These are phyloP conservation scores for Poronia punctata DNA, from an alignment of 495 filamentous ascomycete genomes.

Conservation along the genomic window DNA sequence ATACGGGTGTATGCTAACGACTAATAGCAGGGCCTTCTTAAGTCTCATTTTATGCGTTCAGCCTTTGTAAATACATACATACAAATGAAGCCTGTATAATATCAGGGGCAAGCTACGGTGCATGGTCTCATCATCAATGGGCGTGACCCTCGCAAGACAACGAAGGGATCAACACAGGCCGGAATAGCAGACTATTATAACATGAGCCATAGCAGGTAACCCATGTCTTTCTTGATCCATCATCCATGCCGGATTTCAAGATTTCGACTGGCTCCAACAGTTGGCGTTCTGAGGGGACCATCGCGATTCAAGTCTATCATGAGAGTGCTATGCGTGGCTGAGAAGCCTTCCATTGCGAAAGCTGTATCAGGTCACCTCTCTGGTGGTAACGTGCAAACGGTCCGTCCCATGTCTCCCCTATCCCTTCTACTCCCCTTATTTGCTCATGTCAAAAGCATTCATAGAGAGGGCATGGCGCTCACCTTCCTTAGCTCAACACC, in stretches of 20 bases:
- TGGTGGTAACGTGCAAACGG: slow-evolving; percentile 62
- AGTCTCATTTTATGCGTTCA: too few species aligned
- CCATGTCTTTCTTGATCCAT: slow-evolving; percentile 9
- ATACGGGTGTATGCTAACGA: too few species aligned
- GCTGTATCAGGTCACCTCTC: slow-evolving; percentile 85
- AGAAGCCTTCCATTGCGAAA: slow-evolving; percentile 94
- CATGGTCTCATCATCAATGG: too few species aligned
- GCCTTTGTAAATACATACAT: too few species aligned
- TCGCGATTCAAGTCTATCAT: slow-evolving; percentile 31
- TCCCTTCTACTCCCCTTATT: not conserved
- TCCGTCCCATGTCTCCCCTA: slow-evolving; percentile 37
- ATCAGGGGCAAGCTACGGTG: too few species aligned
- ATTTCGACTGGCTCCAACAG: slow-evolving; percentile 5
- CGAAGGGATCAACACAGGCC: too few species aligned
- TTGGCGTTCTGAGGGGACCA: not conserved
- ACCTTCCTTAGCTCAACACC: slow-evolving; percentile 38
- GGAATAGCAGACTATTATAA: too few species aligned
- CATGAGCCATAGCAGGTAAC: too few species aligned
- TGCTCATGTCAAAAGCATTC: slow-evolving; percentile 8
- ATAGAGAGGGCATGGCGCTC: too few species aligned
- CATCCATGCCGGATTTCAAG: slow-evolving; percentile 7
- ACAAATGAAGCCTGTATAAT: too few species aligned
- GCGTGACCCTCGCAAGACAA: too few species aligned
- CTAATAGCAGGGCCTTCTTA: too few species aligned
- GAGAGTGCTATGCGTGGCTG: slow-evolving; percentile 81